phyloP scores from a whole-genome alignment of 257 asterid species.

The Phtheirospermum japonicum region DNA sequence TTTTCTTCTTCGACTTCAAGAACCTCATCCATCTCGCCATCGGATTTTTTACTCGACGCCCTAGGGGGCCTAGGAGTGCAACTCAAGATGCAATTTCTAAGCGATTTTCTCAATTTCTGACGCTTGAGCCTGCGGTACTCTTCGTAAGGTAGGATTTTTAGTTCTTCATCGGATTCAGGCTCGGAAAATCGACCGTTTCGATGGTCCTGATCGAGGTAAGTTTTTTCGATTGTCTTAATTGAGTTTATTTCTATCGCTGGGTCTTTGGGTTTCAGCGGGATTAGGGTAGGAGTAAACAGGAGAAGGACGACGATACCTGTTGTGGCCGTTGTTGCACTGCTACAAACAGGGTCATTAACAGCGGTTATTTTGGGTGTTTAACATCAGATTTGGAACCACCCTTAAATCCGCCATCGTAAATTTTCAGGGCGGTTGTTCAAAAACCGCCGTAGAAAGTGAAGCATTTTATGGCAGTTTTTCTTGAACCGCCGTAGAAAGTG shows the following conservation, averaged over 20 bases:
- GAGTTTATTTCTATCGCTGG: too few species aligned
- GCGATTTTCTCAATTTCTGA: conserved; percentile 66
- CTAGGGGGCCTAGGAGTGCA: conserved; percentile 97
- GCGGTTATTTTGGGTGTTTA: too few species aligned
- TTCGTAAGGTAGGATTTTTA: conserved; percentile 62
- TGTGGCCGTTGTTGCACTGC: conserved; percentile 40
- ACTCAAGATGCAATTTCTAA: conserved; percentile 56
- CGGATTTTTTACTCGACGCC: conserved; percentile 49
- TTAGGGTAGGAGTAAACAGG: conserved; percentile 63
- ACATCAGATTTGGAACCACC: too few species aligned
- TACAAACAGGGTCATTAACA: too few species aligned
- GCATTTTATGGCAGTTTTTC: too few species aligned
- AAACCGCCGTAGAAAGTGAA: too few species aligned
- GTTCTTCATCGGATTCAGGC: conserved; percentile 79
- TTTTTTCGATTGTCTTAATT: conserved; percentile 37
- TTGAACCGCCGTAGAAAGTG: too few species aligned
- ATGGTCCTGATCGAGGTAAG: conserved; percentile 64
- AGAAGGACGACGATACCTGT: conserved; percentile 60
- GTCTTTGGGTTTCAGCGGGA: conserved; percentile 34
- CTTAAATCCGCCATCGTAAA: too few species aligned
- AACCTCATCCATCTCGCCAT: conserved; percentile 41
- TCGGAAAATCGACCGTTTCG: conserved; percentile 42
- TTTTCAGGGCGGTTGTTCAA: too few species aligned
- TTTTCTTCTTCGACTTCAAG: too few species aligned
- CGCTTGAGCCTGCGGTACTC: conserved; percentile 85